Percentiles rank a stretch among this genome's conserved stretches.
These are phyloP conservation scores for Capsaspora owczarzaki DNA, from an alignment of 78 protist species.

Conservation along the genomic window DNA sequence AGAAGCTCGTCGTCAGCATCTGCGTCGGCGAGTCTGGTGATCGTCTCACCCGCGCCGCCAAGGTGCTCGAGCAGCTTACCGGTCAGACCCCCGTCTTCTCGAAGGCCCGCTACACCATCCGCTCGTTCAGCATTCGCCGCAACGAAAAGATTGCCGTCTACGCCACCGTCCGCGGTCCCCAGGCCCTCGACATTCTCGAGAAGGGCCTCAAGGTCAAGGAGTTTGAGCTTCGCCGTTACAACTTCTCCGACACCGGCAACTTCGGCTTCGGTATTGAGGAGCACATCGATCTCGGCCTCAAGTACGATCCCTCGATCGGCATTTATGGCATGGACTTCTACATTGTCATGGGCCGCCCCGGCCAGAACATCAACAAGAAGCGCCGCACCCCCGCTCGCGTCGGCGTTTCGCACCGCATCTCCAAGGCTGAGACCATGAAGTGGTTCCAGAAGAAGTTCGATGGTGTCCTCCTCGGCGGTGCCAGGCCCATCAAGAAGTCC, in stretches of 20 bases:
- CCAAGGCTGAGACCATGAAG: conserved; percentile 78
- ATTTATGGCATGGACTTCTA: conserved; percentile 99
- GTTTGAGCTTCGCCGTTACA: conserved; percentile 80
- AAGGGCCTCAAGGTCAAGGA: conserved; percentile 91
- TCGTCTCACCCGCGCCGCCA: conserved; percentile 93
- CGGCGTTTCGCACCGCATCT: conserved; percentile 60
- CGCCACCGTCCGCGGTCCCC: conserved; percentile 97
- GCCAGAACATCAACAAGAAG: conserved; percentile 74
- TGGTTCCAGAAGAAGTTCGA: conserved; percentile 88
- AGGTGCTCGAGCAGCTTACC: conserved; percentile 95
- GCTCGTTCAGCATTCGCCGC: conserved; percentile 93
- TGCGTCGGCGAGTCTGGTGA: conserved; percentile 98
- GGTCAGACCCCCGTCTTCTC: conserved; percentile 93
- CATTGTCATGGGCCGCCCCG: conserved; percentile 89
- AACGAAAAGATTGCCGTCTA: conserved; percentile 95
- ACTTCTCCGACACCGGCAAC: conserved; percentile 84
- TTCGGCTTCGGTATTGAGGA: conserved; percentile 96
- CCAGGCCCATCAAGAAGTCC: no score
- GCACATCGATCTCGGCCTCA: conserved; percentile 98
- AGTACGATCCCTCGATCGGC: conserved; percentile 96
- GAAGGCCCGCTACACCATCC: conserved; percentile 93
- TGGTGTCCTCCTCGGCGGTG: no score
- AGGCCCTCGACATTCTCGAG: conserved; percentile 96
- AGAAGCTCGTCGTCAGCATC: conserved; percentile 94
- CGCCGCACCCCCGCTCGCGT: conserved; percentile 42